phyloP scores from a whole-genome alignment of 164 flowering plant genomes.

The Cinnamomum chago region DNA sequence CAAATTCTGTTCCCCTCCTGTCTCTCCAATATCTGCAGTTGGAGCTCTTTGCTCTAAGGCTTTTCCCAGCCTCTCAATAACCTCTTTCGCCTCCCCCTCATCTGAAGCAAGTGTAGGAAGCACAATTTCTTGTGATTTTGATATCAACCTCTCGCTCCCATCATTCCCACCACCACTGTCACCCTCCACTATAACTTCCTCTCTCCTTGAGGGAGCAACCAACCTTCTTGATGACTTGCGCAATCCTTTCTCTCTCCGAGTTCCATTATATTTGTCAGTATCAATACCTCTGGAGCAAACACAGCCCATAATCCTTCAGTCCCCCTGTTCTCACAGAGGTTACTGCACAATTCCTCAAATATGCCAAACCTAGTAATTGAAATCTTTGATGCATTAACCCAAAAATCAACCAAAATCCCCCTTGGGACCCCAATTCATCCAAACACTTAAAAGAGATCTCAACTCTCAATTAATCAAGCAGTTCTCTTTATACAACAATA shows the following conservation, averaged over 20 bases:
- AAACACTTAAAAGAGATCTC: neutral
- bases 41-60: neutral
- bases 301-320: neutral
- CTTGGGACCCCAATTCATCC: too few species aligned
- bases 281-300: neutral
- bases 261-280: neutral
- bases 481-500: too few species aligned
- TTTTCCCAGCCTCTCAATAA: neutral
- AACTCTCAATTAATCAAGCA: neutral
- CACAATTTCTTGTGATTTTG: conserved; percentile 6
- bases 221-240: neutral
- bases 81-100: conserved; percentile 6
- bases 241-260: neutral
- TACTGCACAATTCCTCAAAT: conserved; percentile 2
- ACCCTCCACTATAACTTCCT: conserved; percentile 1
- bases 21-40: neutral
- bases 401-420: neutral
- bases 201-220: neutral
- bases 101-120: neutral
- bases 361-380: neutral
- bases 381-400: conserved; percentile 18
- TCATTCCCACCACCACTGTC: conserved; percentile 21
- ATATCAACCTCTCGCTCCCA: neutral
- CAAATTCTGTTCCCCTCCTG: neutral
- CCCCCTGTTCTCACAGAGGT: conserved; percentile 10